A percentile compares a stretch with the other conserved stretches of the same genome.
phyloP scores from a whole-genome alignment of 768 basidiomycete species.

The Postia placenta region DNA sequence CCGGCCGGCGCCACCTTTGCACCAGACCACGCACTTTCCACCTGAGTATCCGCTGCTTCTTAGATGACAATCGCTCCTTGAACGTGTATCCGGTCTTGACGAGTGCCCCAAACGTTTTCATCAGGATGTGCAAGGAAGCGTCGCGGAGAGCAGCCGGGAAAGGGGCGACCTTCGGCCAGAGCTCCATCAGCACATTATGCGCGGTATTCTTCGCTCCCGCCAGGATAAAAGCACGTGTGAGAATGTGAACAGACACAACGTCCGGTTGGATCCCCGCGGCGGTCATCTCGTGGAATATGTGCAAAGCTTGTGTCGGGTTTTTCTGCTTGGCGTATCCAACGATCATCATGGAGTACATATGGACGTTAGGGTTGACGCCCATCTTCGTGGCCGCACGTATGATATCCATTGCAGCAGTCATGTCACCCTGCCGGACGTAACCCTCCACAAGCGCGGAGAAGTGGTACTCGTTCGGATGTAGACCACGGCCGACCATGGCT shows the following conservation, averaged over 20 bases:
- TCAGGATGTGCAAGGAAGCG: slow-evolving; percentile 41
- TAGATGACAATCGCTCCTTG: slow-evolving; percentile 21
- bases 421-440: slow-evolving; percentile 54
- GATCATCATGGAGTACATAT: slow-evolving; percentile 77
- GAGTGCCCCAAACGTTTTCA: slow-evolving; percentile 34
- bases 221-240: slow-evolving; percentile 61
- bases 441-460: slow-evolving; percentile 73
- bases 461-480: slow-evolving; percentile 70
- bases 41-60: slow-evolving; percentile 31
- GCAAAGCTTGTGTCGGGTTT: slow-evolving; percentile 45
- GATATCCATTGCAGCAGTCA: slow-evolving; percentile 46
- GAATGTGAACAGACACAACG: slow-evolving; percentile 61
- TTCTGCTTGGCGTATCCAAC: slow-evolving; percentile 60
- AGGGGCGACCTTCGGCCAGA: slow-evolving; percentile 62
- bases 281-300: slow-evolving; percentile 59
- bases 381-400: slow-evolving; percentile 45
- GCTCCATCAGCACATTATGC: slow-evolving; percentile 43
- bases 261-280: slow-evolving; percentile 60
- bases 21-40: slow-evolving; percentile 30
- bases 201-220: slow-evolving; percentile 47
- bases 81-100: neutral
- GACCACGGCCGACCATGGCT: slow-evolving; percentile 56
- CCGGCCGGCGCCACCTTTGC: slow-evolving; percentile 55
- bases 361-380: slow-evolving; percentile 51
- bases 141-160: slow-evolving; percentile 46